Percentiles rank a stretch among this genome's conserved stretches.
Conservation (phyloP, 1,284 basidiomycete species). For the Cutaneotrichosporon sp. region DNA sequence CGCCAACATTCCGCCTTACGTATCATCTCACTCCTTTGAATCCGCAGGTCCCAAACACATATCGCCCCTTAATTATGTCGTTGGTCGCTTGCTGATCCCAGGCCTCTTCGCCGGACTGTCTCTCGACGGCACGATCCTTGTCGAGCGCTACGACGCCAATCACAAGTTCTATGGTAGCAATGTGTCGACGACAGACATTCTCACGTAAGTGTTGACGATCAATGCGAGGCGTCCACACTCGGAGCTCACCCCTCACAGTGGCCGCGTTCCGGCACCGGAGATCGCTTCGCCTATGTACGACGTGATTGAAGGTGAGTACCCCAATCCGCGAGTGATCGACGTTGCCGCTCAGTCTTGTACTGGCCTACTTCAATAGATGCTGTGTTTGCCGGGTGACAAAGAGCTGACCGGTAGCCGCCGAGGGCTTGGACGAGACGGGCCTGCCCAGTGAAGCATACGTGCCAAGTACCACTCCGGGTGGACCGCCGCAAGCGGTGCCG, state of each 20-base stretch:
- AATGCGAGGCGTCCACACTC: background rate
- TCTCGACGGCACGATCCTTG: conserved; percentile 88
- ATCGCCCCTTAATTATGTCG: too few species aligned
- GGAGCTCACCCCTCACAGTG: conserved; percentile 6
- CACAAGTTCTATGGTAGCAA: conserved; percentile 91
- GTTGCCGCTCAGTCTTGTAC: too few species aligned
- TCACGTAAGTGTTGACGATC: conserved; percentile 50
- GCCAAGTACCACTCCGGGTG: conserved; percentile 47
- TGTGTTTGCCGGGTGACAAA: too few species aligned
- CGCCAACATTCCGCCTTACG: too few species aligned
- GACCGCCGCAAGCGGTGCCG: background rate
- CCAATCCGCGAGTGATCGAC: background rate
- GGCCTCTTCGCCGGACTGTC: conserved; percentile 93
- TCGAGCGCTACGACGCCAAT: conserved; percentile 93
- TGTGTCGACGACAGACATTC: conserved; percentile 82
- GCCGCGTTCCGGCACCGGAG: conserved; percentile 91
- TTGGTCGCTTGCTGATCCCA: conserved; percentile 43
- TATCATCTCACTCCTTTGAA: too few species aligned
- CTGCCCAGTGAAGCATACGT: conserved; percentile 76
- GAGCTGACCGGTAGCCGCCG: conserved; percentile 41
- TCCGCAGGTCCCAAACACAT: too few species aligned
- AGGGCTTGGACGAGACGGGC: conserved; percentile 56
- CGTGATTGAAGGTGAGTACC: conserved; percentile 65
- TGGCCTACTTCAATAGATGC: too few species aligned
- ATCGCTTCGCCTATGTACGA: conserved; percentile 91